phyloP scores from a whole-genome alignment of 2,329 filamentous ascomycete genomes.

The Penicillium sp. region DNA sequence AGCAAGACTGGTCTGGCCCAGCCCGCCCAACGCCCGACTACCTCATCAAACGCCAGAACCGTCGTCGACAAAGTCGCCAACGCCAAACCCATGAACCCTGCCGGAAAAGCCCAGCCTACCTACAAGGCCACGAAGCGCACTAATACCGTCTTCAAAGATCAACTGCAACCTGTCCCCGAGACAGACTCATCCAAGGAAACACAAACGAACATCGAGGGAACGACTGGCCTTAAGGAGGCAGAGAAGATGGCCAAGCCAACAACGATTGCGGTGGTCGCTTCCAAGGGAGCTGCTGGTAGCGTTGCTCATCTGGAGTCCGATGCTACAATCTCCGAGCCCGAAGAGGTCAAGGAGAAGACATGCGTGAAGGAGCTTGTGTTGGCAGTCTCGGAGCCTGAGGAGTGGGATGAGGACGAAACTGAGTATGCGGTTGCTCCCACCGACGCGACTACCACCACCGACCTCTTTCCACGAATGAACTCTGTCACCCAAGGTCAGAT shows the following conservation, averaged over 20 bases:
- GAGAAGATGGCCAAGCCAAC: not conserved
- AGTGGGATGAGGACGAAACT: constrained; percentile 74
- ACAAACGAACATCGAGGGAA: constrained; percentile 13
- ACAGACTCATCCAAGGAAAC: constrained; percentile 35
- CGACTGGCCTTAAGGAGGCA: constrained; percentile 11
- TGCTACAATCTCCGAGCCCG: constrained; percentile 14
- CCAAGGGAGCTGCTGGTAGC: not conserved
- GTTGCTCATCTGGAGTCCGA: constrained; percentile 20
- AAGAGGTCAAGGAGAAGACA: constrained; percentile 12
- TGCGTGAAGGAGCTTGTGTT: constrained; percentile 24
- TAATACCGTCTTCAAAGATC: constrained; percentile 59
- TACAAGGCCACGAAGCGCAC: constrained; percentile 51
- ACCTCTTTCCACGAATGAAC: constrained; percentile 67
- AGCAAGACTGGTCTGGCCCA: constrained; percentile 39
- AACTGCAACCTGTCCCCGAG: constrained; percentile 38
- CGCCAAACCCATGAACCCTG: constrained; percentile 33
- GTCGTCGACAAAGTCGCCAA: constrained; percentile 36
- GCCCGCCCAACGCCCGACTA: constrained; percentile 64
- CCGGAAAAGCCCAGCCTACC: constrained; percentile 35
- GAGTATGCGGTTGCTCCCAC: constrained; percentile 76
- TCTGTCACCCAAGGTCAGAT: constrained; percentile 70
- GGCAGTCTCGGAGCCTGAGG: constrained; percentile 59
- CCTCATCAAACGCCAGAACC: constrained; percentile 42
- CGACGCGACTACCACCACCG: constrained; percentile 62
- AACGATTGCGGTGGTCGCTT: constrained; percentile 7